These are phyloP conservation scores for Cladosporium velox DNA, from an alignment of 2,329 filamentous ascomycete species.

Conservation along the genomic window DNA sequence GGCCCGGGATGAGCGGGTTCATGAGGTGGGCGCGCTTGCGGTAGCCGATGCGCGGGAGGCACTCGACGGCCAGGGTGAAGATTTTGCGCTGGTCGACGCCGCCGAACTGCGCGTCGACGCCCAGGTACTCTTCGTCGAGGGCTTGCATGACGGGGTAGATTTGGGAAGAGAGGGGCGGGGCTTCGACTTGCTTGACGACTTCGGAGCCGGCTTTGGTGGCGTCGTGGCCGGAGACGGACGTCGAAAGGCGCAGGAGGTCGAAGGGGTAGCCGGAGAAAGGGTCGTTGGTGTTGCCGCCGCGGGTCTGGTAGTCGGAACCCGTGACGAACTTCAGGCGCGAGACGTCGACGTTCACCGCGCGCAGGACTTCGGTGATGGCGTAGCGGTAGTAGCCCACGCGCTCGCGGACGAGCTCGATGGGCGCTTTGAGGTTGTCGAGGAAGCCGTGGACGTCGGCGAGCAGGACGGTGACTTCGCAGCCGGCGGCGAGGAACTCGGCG, in stretches of 20 bases:
- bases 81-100: slow-evolving; percentile 85
- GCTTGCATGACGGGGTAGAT: slow-evolving; percentile 88
- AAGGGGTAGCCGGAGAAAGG: slow-evolving; percentile 69
- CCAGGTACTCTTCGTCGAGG: slow-evolving; percentile 85
- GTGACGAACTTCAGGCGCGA: slow-evolving; percentile 80
- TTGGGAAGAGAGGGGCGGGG: slow-evolving; percentile 71
- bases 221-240: slow-evolving; percentile 72
- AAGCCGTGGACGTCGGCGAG: slow-evolving; percentile 63
- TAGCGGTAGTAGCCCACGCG: slow-evolving; percentile 82
- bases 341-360: slow-evolving; percentile 75
- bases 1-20: slow-evolving; percentile 87
- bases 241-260: slow-evolving; percentile 79
- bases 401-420: slow-evolving; percentile 80
- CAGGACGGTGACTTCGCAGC: slow-evolving; percentile 63
- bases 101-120: slow-evolving; percentile 86
- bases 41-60: slow-evolving; percentile 83
- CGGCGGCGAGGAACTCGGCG: slow-evolving; percentile 80
- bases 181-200: slow-evolving; percentile 87
- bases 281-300: slow-evolving; percentile 61
- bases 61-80: slow-evolving; percentile 81
- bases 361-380: slow-evolving; percentile 72
- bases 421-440: slow-evolving; percentile 61
- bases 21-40: slow-evolving; percentile 72
- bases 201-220: slow-evolving; percentile 90
- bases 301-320: slow-evolving; percentile 59